Conservation (phyloP, 2,329 filamentous ascomycete genomes). For the Aspergillus aculeatinus region DNA sequence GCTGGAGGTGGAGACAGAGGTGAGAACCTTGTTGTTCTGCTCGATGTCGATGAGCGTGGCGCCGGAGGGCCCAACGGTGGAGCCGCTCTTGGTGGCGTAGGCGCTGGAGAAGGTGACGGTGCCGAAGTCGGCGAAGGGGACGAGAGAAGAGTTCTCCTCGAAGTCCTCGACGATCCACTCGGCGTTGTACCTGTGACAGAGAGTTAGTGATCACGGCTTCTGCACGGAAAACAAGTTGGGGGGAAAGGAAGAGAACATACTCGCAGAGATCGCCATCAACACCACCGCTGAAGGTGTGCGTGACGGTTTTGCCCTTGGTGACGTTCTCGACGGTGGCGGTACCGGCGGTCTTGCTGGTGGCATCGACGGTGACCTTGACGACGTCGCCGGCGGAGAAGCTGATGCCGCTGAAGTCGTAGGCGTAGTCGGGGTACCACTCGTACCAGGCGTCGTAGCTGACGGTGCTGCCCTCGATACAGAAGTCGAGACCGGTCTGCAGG, state of each 20-base stretch:
- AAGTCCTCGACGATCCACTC: constrained; percentile 58
- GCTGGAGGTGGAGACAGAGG: constrained; percentile 26
- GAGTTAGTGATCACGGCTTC: background rate
- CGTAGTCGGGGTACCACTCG: constrained; percentile 60
- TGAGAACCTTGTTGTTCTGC: constrained; percentile 41
- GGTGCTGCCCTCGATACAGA: constrained; percentile 44
- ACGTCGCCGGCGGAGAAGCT: constrained; percentile 45
- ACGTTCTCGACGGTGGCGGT: constrained; percentile 51
- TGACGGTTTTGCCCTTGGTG: constrained; percentile 42
- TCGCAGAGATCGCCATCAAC: constrained; percentile 52
- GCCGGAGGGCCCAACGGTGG: constrained; percentile 36
- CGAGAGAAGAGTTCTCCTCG: constrained; percentile 35
- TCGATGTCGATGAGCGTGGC: constrained; percentile 49
- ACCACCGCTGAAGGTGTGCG: constrained; percentile 37
- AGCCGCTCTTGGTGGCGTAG: constrained; percentile 32
- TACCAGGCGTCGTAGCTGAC: constrained; percentile 59
- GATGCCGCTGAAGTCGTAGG: constrained; percentile 53
- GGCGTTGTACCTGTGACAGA: constrained; percentile 46
- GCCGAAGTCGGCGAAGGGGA: constrained; percentile 50
- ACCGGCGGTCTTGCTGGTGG: constrained; percentile 44
- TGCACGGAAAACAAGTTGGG: background rate
- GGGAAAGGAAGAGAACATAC: background rate
- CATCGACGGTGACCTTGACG: constrained; percentile 44
- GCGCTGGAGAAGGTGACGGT: constrained; percentile 50
- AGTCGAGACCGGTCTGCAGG: constrained; percentile 58